Base-by-base conservation (phyloP, 345 rosid genomes). In the Punica granatum region DNA sequence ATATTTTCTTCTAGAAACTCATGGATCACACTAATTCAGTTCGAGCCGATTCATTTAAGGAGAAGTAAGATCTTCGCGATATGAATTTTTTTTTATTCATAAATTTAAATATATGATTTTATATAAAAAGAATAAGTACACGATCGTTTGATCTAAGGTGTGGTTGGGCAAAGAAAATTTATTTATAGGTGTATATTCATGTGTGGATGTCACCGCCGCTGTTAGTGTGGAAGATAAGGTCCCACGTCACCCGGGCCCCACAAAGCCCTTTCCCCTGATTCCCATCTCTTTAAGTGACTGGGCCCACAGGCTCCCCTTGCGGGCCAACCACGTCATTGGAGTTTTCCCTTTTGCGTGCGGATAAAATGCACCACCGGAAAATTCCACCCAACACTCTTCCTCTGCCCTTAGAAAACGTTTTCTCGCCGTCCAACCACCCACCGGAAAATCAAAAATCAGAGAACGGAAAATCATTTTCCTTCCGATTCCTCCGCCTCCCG, bases 191-290 rank as follows among this genome's bases (percentile, higher is more conserved):
- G n/a, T n/a, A n/a, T n/a, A n/a, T n/a, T n/a, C n/a, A n/a, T n/a
- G n/a, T 31, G 37, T 31, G 64, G 39, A 34, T 21, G 12, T 16
- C 1, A 60, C 18, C 35, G 23, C 7, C 12, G 7, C 37, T 16
- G 64, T 31, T 32, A 30, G 31, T 37, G 64, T 60, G 64, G 64
- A 60, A 60, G 64, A 60, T 60, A 60, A 60, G 37, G 36, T 16
- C 64, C 64, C 37, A 60, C 64, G 64, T 60, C 64, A 61, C 16
- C 59, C 12, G 59, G 59, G 59, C 59, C 59, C 59, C 59, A 53
- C 59, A 3, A 6, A 0, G 3, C 13, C 13, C 53, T n/a, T 11
- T 51, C n/a, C n/a, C 25, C 53, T 3, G 23, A 41, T 11, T 41
- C 30, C 59, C 28, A 23, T 12, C 21, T 23, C 21, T 23, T 23